A percentile compares a stretch with the other conserved stretches of the same genome.
Evolutionary conservation across 2,329 filamentous ascomycete genomes (phyloP).

Genomic region (Coniochaeta sp.): DNA sequence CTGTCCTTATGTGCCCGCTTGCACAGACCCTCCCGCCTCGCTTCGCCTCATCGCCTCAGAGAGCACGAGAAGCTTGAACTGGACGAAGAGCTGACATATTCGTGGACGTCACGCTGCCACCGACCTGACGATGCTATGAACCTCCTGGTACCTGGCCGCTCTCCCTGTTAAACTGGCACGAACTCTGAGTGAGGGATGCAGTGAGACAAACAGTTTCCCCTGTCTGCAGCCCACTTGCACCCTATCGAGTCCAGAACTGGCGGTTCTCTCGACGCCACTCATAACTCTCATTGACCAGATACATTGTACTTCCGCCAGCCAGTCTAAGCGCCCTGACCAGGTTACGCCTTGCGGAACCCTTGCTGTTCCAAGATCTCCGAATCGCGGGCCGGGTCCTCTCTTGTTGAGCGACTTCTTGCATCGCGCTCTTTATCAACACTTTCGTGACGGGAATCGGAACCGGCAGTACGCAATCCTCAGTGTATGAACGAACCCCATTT

Average conservation of each 20-base stretch:
- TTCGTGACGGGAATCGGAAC: too few relatives aligned
- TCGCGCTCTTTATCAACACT: neutral
- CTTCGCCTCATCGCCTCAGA: too few relatives aligned
- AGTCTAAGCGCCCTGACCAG: neutral
- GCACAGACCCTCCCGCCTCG: too few relatives aligned
- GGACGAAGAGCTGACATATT: too few relatives aligned
- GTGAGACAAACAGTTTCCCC: neutral
- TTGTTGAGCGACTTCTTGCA: neutral
- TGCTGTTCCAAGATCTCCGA: neutral
- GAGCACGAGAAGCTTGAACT: too few relatives aligned
- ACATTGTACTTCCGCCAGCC: constrained; percentile 1
- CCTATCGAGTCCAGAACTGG: neutral
- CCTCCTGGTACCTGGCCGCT: neutral
- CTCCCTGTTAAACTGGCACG: neutral
- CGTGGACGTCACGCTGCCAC: neutral
- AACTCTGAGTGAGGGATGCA: neutral
- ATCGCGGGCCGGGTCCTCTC: neutral
- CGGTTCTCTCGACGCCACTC: neutral
- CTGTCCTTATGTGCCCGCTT: too few relatives aligned
- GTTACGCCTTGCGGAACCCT: neutral
- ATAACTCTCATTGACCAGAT: neutral
- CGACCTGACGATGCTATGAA: neutral
- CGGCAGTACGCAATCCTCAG: too few relatives aligned
- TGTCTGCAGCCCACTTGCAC: neutral
- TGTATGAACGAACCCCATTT: too few relatives aligned